Percentiles rank a stretch among this genome's conserved stretches.
Conservation (phyloP, 345 rosid species). For the Trapa incisa region DNA sequence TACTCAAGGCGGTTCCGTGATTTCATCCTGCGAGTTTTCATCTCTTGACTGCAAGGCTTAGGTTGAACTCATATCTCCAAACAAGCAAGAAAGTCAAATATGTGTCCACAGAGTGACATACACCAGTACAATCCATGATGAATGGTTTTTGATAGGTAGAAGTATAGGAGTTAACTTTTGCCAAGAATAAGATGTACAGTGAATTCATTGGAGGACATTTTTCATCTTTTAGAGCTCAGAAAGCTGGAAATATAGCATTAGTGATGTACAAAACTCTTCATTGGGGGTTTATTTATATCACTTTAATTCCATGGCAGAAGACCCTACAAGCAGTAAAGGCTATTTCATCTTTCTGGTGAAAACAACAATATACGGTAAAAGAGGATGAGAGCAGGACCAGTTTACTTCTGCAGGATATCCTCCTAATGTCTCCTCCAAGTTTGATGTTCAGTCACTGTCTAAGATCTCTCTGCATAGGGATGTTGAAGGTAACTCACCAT, state of each 20-base stretch:
- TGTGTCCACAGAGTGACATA: conserved; percentile 12
- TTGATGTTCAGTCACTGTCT: background rate
- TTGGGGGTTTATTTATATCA: background rate
- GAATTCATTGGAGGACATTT: conserved; percentile 13
- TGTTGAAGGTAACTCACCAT: background rate
- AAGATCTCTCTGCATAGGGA: background rate
- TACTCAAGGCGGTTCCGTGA: conserved; percentile 86
- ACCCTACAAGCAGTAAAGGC: too few relatives aligned
- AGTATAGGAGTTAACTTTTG: conserved; percentile 2
- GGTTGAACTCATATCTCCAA: conserved; percentile 12
- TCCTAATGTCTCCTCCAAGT: background rate
- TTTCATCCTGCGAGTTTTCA: conserved; percentile 68
- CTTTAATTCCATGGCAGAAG: background rate
- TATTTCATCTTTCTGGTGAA: too few relatives aligned
- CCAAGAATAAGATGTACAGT: conserved; percentile 9
- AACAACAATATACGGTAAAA: too few relatives aligned
- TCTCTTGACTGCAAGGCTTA: conserved; percentile 12
- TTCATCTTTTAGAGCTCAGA: background rate
- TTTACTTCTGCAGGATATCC: background rate
- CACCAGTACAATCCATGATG: background rate
- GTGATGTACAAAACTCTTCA: background rate
- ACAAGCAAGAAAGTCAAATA: conserved; percentile 8
- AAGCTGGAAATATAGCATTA: background rate
- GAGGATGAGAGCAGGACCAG: background rate
- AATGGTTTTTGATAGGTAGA: conserved; percentile 1